Evolutionary conservation across 2,329 filamentous ascomycete species (phyloP).

Genomic region (Chaetomium sp.): DNA sequence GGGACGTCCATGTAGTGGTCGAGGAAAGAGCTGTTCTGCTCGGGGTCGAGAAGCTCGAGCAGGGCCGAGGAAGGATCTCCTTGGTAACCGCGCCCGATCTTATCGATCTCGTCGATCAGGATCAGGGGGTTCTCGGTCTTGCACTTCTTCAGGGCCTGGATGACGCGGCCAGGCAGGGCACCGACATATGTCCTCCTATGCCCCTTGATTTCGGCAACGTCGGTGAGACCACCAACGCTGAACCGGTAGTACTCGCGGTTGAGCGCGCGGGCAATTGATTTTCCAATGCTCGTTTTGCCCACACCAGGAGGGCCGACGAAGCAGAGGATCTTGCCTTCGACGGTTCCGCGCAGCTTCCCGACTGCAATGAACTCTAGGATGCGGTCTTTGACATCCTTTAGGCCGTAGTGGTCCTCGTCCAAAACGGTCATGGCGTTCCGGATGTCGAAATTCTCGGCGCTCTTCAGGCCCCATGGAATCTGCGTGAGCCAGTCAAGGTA

Average conservation of each 20-base stretch:
- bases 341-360: slow-evolving; percentile 92
- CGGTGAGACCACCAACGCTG: slow-evolving; percentile 93
- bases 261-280: slow-evolving; percentile 91
- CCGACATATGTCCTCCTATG: slow-evolving; percentile 96
- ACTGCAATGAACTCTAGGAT: slow-evolving; percentile 98
- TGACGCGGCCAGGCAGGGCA: slow-evolving; percentile 91
- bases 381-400: slow-evolving; percentile 98
- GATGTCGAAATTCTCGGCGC: slow-evolving; percentile 95
- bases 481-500: slow-evolving; percentile 99
- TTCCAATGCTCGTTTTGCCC: slow-evolving; percentile 98
- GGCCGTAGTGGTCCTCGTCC: slow-evolving; percentile 93
- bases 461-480: slow-evolving; percentile 95
- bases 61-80: slow-evolving; percentile 94
- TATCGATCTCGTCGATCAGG: slow-evolving; percentile 96
- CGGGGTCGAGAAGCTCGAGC: slow-evolving; percentile 89
- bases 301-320: slow-evolving; percentile 97
- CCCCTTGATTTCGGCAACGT: slow-evolving; percentile 98
- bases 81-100: slow-evolving; percentile 94
- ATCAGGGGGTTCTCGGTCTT: slow-evolving; percentile 98
- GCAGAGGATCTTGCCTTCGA: slow-evolving; percentile 97
- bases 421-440: slow-evolving; percentile 86
- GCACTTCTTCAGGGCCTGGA: slow-evolving; percentile 97
- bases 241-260: slow-evolving; percentile 98
- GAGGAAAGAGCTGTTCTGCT: slow-evolving; percentile 95
- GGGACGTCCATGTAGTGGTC: slow-evolving; percentile 99